Conservation (phyloP, 495 filamentous ascomycete genomes). For the Mytilinidion resinicola region DNA sequence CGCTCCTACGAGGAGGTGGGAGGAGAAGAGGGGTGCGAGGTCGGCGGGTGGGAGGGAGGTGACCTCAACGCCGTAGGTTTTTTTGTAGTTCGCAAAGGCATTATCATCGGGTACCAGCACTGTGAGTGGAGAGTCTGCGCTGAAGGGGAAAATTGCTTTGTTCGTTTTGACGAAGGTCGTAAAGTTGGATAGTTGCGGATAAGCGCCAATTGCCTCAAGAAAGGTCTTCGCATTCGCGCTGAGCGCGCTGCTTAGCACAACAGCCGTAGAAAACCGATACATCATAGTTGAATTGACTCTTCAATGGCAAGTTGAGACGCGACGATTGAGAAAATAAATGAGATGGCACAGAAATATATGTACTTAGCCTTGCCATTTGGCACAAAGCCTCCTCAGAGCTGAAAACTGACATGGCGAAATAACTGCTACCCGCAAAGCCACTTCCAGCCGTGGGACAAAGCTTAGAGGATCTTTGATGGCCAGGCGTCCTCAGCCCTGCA, state of each 20-base stretch:
- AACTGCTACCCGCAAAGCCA: too few relatives aligned
- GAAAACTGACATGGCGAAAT: too few relatives aligned
- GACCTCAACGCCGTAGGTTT: slow-evolving; percentile 2
- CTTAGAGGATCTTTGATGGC: too few relatives aligned
- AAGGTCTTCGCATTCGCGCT: slow-evolving; percentile 6
- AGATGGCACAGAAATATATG: too few relatives aligned
- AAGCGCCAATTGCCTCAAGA: slow-evolving; percentile 6
- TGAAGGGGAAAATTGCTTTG: slow-evolving; percentile 7
- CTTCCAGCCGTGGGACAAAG: too few relatives aligned
- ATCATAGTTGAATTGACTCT: too few relatives aligned
- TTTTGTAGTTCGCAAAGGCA: slow-evolving; percentile 12
- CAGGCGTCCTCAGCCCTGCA: too few relatives aligned
- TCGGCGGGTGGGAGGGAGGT: not conserved
- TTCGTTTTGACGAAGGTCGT: slow-evolving; percentile 19
- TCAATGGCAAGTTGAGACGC: too few relatives aligned
- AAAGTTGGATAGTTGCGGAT: slow-evolving; percentile 17
- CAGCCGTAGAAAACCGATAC: not conserved
- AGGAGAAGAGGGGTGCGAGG: slow-evolving; percentile 11
- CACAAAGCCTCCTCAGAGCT: too few relatives aligned
- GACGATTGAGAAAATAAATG: too few relatives aligned
- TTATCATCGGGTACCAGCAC: slow-evolving; percentile 14
- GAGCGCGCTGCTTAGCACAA: not conserved
- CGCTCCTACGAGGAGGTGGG: slow-evolving; percentile 10
- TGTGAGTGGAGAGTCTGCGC: slow-evolving; percentile 11
- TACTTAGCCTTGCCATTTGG: too few relatives aligned